Evolutionary conservation across 805 yeast species (phyloP), one percentile per base, ranked within the genome.

Genomic region (Ogataea nonfermentans): DNA sequence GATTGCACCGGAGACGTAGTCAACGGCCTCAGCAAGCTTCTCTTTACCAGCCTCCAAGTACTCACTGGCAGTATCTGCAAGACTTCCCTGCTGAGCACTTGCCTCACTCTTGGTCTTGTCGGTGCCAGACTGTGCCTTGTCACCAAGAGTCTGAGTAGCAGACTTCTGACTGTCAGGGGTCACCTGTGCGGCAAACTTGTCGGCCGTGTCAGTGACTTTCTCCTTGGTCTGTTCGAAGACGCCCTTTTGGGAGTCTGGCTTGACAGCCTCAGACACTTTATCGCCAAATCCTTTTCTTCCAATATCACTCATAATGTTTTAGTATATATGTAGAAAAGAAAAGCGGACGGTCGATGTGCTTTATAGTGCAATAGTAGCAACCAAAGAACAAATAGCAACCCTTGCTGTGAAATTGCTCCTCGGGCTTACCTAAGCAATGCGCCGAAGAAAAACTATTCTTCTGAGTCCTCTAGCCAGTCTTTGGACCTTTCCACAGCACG

Each of bases 401-500:
- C 12, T 33, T 29, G 37, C 34, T 29, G 19, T 10, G 12, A 24
- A 10, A 19, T 13, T n/a, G 28, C 22, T 19, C 22, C 22, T 19
- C 22, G 14, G 14, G 16, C 15, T 14, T n/a, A 12, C 29, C 6
- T 22, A 9, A n/a, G 14, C 13, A 23, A 27, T 25, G 22, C n/a
- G 17, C 38, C 17, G 24, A 24, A 24, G 10, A 6, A 10, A 16
- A 16, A 12, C 19, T 34, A 9, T 22, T 38, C 46, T 6, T 40
- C 32, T 16, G 44, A 51, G 14, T 34, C 48, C 6, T 46, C 48
- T 44, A 84, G 67, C 98, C 98, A 90, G 31, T 88, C 90, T 46
- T 66, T 74, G 22, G 95, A 83, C 54, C 95, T 74, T 53, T 77
- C 80, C 14, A 90, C 78, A 2, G 95, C 98, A 31, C 76, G 73